A percentile compares a stretch with the other conserved stretches of the same genome.
phyloP scores from a whole-genome alignment of 169 alveolate genomes.

The Eimeria falciformis region DNA sequence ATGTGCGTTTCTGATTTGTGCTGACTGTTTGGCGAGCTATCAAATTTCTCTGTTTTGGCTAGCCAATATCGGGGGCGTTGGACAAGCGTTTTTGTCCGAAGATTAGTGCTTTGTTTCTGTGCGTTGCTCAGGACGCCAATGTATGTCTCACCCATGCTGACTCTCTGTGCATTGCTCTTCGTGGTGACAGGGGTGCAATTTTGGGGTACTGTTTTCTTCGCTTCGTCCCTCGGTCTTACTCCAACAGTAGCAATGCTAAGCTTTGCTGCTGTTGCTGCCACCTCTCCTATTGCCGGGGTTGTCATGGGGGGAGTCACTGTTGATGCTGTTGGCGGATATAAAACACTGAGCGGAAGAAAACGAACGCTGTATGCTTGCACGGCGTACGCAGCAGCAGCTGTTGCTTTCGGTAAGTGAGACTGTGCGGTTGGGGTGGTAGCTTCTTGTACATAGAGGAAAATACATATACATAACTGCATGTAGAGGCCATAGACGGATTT shows the following conservation, averaged over 20 bases:
- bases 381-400: constrained; percentile 67
- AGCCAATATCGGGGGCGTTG: too few relatives aligned
- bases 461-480: background rate
- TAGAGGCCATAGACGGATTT: background rate
- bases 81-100: background rate
- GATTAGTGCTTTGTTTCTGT: background rate
- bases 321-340: constrained; percentile 74
- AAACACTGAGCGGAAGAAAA: constrained; percentile 22
- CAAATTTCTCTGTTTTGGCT: too few relatives aligned
- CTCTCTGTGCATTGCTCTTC: constrained; percentile 76
- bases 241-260: constrained; percentile 62
- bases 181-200: constrained; percentile 79
- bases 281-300: constrained; percentile 75
- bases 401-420: constrained; percentile 38
- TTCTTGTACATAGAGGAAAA: background rate
- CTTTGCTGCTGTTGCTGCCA: constrained; percentile 76
- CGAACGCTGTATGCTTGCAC: constrained; percentile 70
- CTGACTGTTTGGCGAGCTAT: background rate
- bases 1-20: background rate
- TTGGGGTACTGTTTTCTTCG: constrained; percentile 70
- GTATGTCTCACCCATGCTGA: constrained; percentile 67
- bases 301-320: constrained; percentile 73
- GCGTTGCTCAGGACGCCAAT: constrained; percentile 61
- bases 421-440: background rate
- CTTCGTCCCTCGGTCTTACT: constrained; percentile 49